phyloP scores from a whole-genome alignment of 2,329 filamentous ascomycete species.

The Phyllosticta citriasiana region DNA sequence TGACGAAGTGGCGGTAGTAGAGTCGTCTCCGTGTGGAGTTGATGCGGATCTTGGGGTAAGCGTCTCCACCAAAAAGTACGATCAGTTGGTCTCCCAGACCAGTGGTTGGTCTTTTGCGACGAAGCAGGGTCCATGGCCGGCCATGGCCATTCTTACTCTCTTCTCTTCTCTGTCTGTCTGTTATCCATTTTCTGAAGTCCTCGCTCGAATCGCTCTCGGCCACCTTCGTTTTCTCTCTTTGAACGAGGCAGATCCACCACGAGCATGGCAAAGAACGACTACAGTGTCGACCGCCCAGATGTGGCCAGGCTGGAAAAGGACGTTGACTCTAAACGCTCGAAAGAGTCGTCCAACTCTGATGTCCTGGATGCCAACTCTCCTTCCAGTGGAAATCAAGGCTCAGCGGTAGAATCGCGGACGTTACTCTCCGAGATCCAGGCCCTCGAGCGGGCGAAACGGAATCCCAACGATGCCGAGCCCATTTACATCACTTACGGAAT shows the following conservation, averaged over 20 bases:
- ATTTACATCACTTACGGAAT: constrained; percentile 15
- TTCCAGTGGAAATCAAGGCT: neutral
- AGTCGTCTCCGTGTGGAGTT: neutral
- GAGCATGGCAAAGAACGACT: neutral
- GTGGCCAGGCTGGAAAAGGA: constrained; percentile 4
- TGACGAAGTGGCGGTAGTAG: neutral
- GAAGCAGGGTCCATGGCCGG: neutral
- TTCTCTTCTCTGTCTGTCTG: neutral
- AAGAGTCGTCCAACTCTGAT: neutral
- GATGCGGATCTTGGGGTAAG: neutral
- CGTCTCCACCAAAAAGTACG: neutral
- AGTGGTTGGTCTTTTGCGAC: neutral
- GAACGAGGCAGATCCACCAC: neutral
- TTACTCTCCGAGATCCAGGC: constrained; percentile 14
- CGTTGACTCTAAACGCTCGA: constrained; percentile 2
- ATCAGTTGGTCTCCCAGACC: neutral
- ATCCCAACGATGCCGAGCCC: constrained; percentile 14
- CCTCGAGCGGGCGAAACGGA: constrained; percentile 11
- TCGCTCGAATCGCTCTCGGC: neutral
- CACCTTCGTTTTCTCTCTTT: neutral
- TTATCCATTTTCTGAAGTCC: neutral
- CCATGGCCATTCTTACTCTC: neutral
- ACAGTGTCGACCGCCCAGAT: neutral
- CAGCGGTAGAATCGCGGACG: neutral
- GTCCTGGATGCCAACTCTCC: neutral